Evolutionary conservation across 2,329 filamentous ascomycete species (phyloP).

Genomic region (Epichloe brachyelytri): DNA sequence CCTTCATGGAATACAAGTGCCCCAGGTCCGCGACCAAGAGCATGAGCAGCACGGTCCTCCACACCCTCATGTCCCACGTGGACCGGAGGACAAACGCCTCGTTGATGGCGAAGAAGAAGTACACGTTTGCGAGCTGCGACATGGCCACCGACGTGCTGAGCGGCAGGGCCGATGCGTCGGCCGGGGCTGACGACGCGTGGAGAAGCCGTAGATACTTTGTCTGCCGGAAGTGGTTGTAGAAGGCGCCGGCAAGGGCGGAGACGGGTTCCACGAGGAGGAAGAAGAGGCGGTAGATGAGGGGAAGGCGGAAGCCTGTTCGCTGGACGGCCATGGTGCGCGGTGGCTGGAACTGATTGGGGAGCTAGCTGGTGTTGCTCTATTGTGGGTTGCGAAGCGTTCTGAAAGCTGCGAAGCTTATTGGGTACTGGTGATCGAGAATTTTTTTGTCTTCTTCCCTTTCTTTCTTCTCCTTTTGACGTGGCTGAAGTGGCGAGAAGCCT

Average conservation of each 20-base stretch:
- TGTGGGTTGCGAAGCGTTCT: too few relatives aligned
- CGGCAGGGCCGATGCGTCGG: conserved; percentile 28
- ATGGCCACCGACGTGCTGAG: conserved; percentile 52
- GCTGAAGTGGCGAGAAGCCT: too few relatives aligned
- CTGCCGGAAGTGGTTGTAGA: conserved; percentile 36
- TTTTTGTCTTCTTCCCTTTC: too few relatives aligned
- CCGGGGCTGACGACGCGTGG: conserved; percentile 33
- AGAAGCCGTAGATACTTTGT: conserved; percentile 51
- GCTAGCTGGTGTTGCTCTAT: too few relatives aligned
- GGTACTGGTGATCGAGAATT: background rate
- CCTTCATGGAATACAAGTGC: conserved; percentile 54
- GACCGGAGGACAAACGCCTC: conserved; percentile 63
- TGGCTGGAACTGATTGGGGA: background rate
- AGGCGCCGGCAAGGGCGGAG: conserved; percentile 39
- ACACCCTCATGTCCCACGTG: conserved; percentile 55
- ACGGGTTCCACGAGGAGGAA: conserved; percentile 61
- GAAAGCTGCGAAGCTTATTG: too few relatives aligned
- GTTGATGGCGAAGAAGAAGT: conserved; percentile 58
- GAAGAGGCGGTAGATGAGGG: conserved; percentile 53
- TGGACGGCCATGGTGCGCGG: background rate
- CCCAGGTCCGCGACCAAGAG: conserved; percentile 65
- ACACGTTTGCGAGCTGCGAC: conserved; percentile 66
- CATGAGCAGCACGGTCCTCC: conserved; percentile 52
- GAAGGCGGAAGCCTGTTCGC: conserved; percentile 33
- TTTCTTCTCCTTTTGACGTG: too few relatives aligned